Percentiles rank a stretch among this genome's conserved stretches.
Conservation (phyloP, 306 rosid genomes). For the Pyrus pyrifolia region DNA sequence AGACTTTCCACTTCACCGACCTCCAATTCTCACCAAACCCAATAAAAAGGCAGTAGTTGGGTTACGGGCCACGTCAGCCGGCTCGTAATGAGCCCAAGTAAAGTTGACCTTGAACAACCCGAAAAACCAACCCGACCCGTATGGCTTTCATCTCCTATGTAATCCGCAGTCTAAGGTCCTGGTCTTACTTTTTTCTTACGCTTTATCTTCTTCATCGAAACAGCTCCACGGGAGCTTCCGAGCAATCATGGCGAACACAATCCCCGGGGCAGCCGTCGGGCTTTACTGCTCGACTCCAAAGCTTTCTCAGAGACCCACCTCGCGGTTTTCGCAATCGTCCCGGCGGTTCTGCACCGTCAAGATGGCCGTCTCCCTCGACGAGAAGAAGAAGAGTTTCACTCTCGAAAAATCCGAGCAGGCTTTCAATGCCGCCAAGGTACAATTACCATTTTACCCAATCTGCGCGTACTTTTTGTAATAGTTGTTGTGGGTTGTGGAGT, state of each 20-base stretch:
- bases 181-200: not conserved
- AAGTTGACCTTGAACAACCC: not conserved
- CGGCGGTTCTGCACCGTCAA: slow-evolving; percentile 26
- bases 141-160: not conserved
- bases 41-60: not conserved
- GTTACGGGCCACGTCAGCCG: not conserved
- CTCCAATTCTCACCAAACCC: too few relatives aligned
- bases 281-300: slow-evolving; percentile 28
- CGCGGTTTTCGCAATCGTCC: slow-evolving; percentile 14
- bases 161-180: not conserved
- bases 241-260: slow-evolving; percentile 38
- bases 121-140: not conserved
- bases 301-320: slow-evolving; percentile 22
- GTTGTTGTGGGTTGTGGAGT: not conserved
- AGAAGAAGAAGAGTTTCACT: slow-evolving; percentile 53
- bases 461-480: not conserved
- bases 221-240: not conserved
- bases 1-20: too few relatives aligned
- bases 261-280: slow-evolving; percentile 33
- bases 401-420: slow-evolving; percentile 84
- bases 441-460: not conserved
- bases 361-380: slow-evolving; percentile 73
- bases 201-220: slow-evolving; percentile 5
- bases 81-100: not conserved
- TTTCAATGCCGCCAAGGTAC: slow-evolving; percentile 81